These are phyloP conservation scores for Colletotrichum musae DNA, from an alignment of 2,329 filamentous ascomycete genomes.

Conservation along the genomic window DNA sequence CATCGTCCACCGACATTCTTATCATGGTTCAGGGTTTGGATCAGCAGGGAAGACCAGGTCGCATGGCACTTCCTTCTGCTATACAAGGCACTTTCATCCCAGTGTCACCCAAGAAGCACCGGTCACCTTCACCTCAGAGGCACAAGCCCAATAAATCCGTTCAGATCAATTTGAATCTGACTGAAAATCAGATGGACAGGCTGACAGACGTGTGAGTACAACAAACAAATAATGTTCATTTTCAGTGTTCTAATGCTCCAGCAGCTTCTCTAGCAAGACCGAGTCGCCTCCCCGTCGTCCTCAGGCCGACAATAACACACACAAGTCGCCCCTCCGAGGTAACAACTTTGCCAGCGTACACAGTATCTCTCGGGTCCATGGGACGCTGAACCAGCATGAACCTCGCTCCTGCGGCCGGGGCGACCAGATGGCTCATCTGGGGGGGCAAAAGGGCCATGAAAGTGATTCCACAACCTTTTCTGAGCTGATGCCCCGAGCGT, in stretches of 20 bases:
- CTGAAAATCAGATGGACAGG: slow-evolving; percentile 63
- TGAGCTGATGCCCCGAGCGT: slow-evolving; percentile 31
- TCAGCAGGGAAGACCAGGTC: slow-evolving; percentile 28
- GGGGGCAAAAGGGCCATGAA: slow-evolving; percentile 9
- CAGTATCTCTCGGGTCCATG: slow-evolving; percentile 5
- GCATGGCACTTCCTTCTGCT: slow-evolving; percentile 39
- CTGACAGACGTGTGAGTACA: slow-evolving; percentile 60
- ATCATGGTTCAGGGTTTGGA: slow-evolving; percentile 28
- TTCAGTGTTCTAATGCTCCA: slow-evolving; percentile 31
- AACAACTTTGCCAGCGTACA: slow-evolving; percentile 27
- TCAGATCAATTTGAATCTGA: slow-evolving; percentile 64
- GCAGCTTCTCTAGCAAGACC: slow-evolving; percentile 53
- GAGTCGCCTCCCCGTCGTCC: slow-evolving; percentile 46
- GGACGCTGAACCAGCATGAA: neutral
- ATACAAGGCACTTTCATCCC: slow-evolving; percentile 57
- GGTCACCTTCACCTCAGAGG: slow-evolving; percentile 54
- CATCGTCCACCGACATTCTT: slow-evolving; percentile 14
- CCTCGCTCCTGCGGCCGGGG: neutral
- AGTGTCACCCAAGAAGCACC: slow-evolving; percentile 50
- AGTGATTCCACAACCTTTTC: slow-evolving; percentile 38
- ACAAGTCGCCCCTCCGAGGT: slow-evolving; percentile 43
- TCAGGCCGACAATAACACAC: slow-evolving; percentile 41
- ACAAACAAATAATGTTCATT: neutral
- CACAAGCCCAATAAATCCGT: slow-evolving; percentile 55
- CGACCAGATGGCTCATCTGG: neutral